phyloP scores from a whole-genome alignment of 108 stramenopile species.

The Pseudonitzschia pungens region DNA sequence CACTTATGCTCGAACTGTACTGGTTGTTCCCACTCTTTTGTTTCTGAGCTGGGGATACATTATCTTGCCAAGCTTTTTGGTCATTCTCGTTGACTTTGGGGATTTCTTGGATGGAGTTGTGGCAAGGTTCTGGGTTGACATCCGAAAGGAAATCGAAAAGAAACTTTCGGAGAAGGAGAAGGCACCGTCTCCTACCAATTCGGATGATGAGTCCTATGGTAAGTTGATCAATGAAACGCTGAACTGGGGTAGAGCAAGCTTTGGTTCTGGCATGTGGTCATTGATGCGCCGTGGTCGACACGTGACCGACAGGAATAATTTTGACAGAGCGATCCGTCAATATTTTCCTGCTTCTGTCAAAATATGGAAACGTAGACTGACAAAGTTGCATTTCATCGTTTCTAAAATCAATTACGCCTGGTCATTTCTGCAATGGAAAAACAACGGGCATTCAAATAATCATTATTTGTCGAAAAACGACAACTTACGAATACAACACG shows the following conservation, averaged over 20 bases:
- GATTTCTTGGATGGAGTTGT: slow-evolving; percentile 60
- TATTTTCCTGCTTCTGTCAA: not conserved
- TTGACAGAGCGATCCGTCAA: not conserved
- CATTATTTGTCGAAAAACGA: not conserved
- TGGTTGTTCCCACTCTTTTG: slow-evolving; percentile 42
- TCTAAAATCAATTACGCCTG: not conserved
- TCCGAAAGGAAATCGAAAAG: slow-evolving; percentile 26
- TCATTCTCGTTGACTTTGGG: slow-evolving; percentile 62
- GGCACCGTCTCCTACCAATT: slow-evolving; percentile 18
- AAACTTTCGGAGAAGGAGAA: slow-evolving; percentile 20
- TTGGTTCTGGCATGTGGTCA: not conserved
- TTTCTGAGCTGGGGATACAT: slow-evolving; percentile 36
- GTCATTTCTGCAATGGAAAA: not conserved
- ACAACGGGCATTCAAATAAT: not conserved
- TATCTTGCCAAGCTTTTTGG: slow-evolving; percentile 37
- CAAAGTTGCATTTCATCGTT: too few relatives aligned
- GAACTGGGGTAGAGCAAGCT: not conserved
- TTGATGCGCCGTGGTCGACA: not conserved
- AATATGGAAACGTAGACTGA: too few relatives aligned
- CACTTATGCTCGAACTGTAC: slow-evolving; percentile 42
- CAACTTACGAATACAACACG: not conserved
- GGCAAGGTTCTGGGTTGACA: slow-evolving; percentile 51
- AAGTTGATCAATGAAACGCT: slow-evolving; percentile 8
- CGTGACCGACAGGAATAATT: too few relatives aligned
- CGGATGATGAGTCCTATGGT: slow-evolving; percentile 48